Evolutionary conservation across 345 rosid genomes (phyloP), one percentile per base, ranked within the genome.

Genomic region (Hibiscus trionum): DNA sequence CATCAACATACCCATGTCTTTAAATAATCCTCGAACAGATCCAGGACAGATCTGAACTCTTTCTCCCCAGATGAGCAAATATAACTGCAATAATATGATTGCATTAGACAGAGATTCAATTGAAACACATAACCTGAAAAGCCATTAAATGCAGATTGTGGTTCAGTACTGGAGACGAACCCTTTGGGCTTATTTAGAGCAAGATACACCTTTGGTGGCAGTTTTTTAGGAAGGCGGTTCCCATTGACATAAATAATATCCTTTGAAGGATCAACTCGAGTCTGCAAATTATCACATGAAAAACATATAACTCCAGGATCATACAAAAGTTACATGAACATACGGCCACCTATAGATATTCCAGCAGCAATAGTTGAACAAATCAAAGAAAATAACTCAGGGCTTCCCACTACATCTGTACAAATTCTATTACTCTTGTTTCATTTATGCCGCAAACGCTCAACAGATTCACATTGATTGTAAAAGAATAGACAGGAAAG

Each of bases 151-250:
- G 44, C 17, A 21, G 4, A 72, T 46, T 49, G 42, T 60, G 52
- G 47, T 63, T 52, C 35, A 42, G 72, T 14, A 15, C 58, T 50
- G 15, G 16, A 35, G 59, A 78, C 98, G 10, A 70, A 94, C 98
- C 98, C 97, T 85, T 94, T 94, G 17, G 98, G 97, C 85, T 94
- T 94, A 87, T 94, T 90, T n/a, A 91, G 81, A 19, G 97, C 95
- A 78, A 94, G 77, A 80, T 90, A 94, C 67, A 91, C 90, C 74
- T 94, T 94, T 6, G 95, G 97, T 16, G 97, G 97, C 76, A 91
- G 80, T 81, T 70, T 91, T 85, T 86, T 94, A 1, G 97, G 95
- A 61, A 94, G 87, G 67, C 96, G 96, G 77, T 75, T 88, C 44
- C 99, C 97, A 77, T 91, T 88, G 63, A 95, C 97, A 83, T 90